These are phyloP conservation scores for Mycena albidolilacea DNA, from an alignment of 768 basidiomycete species.

Conservation along the genomic window DNA sequence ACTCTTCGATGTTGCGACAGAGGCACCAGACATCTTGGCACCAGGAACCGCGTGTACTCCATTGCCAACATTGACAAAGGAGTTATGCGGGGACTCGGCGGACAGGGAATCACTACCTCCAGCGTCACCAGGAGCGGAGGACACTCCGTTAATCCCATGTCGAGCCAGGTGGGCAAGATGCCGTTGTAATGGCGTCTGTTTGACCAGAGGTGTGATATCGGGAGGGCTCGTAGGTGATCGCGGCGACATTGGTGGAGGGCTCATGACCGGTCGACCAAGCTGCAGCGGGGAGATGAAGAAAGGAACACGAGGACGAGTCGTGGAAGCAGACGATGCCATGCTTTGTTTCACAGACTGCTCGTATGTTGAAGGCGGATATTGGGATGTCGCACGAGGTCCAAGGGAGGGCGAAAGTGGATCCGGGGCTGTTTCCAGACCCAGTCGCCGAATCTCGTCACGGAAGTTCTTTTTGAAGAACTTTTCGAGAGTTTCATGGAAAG, in stretches of 20 bases:
- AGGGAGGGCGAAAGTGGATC: slow-evolving; percentile 60
- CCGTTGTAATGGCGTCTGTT: slow-evolving; percentile 84
- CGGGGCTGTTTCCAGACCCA: slow-evolving; percentile 71
- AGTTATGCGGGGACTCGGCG: slow-evolving; percentile 79
- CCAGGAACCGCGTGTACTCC: slow-evolving; percentile 56
- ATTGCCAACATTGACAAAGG: slow-evolving; percentile 81
- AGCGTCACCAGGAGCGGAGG: slow-evolving; percentile 81
- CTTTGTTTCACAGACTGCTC: slow-evolving; percentile 66
- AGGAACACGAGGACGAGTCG: slow-evolving; percentile 52
- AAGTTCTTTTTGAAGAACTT: slow-evolving; percentile 90
- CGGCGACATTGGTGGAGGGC: slow-evolving; percentile 62
- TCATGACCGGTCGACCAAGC: slow-evolving; percentile 61
- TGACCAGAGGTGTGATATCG: slow-evolving; percentile 50
- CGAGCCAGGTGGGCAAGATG: slow-evolving; percentile 86
- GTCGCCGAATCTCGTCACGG: slow-evolving; percentile 82
- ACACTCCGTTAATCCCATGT: slow-evolving; percentile 87
- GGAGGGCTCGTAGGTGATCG: slow-evolving; percentile 50
- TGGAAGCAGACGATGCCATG: slow-evolving; percentile 59
- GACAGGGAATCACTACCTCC: slow-evolving; percentile 73
- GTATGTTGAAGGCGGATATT: slow-evolving; percentile 64
- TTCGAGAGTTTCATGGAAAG: slow-evolving; percentile 92
- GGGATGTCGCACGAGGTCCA: slow-evolving; percentile 56
- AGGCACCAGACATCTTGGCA: slow-evolving; percentile 67
- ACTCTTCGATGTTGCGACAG: slow-evolving; percentile 74
- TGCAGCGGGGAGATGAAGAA: slow-evolving; percentile 69